These are phyloP conservation scores for Pugionium cornutum DNA, from an alignment of 345 rosid species.

Conservation along the genomic window DNA sequence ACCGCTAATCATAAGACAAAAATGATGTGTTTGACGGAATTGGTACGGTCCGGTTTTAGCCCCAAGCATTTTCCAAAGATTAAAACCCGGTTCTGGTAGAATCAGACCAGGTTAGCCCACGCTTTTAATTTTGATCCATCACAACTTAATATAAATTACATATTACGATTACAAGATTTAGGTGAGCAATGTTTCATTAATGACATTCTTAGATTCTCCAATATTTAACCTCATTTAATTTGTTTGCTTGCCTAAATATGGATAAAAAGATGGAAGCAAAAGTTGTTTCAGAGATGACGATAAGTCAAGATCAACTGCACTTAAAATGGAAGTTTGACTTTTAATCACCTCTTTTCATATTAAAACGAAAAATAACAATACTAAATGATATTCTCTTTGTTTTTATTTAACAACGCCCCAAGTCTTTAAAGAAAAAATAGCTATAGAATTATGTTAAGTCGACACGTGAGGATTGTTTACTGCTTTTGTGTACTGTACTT, in stretches of 20 bases:
- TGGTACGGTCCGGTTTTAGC: no score
- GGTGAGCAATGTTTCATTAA: constrained; percentile 23
- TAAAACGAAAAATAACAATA: not conserved
- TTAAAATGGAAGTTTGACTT: constrained; percentile 41
- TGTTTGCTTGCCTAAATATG: constrained; percentile 26
- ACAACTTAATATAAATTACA: not conserved
- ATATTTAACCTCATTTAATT: constrained; percentile 26
- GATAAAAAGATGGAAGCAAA: constrained; percentile 25
- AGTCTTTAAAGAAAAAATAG: constrained; percentile 20
- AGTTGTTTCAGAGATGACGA: constrained; percentile 36
- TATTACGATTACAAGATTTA: constrained; percentile 1
- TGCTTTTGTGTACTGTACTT: constrained; percentile 32
- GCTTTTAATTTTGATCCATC: not conserved
- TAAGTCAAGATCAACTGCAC: constrained; percentile 35
- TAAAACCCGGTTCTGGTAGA: constrained; percentile 9
- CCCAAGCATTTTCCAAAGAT: not conserved
- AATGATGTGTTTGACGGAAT: not conserved
- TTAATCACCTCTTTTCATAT: constrained; percentile 1
- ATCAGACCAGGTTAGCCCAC: constrained; percentile 8
- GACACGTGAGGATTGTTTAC: constrained; percentile 36
- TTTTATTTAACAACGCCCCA: constrained; percentile 11
- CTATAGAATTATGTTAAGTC: constrained; percentile 7
- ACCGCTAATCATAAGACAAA: not conserved
- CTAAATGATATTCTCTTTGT: constrained; percentile 15
- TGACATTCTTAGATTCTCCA: constrained; percentile 27